phyloP scores from a whole-genome alignment of 305 asterid species.

The Solanum hybrid region DNA sequence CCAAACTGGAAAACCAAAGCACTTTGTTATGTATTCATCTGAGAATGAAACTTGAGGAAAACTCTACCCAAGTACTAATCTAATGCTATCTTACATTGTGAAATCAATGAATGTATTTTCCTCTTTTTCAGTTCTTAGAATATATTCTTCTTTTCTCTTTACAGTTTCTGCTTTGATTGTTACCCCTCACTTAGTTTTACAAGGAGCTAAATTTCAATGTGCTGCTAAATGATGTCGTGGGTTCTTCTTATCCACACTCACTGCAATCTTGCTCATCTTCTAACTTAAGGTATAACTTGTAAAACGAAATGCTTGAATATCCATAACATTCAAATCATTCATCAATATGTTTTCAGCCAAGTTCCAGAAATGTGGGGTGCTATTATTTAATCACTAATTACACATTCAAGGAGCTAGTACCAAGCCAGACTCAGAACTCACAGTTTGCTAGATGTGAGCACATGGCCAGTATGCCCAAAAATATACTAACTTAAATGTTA shows the following conservation, averaged over 20 bases:
- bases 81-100: background rate
- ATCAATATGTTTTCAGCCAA: background rate
- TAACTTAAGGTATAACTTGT: background rate
- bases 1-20: constrained; percentile 35
- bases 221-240: background rate
- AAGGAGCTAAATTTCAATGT: background rate
- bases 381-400: background rate
- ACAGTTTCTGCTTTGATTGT: background rate
- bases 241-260: background rate
- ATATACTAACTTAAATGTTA: background rate
- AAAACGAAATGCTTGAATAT: background rate
- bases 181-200: background rate
- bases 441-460: background rate
- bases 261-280: background rate
- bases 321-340: background rate
- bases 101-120: background rate
- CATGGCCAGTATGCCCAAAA: background rate
- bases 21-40: background rate
- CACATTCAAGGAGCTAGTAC: background rate
- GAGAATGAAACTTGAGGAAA: background rate
- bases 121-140: background rate
- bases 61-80: background rate
- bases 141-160: background rate
- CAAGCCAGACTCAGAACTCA: background rate
- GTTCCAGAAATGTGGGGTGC: background rate